phyloP scores from a whole-genome alignment of 768 basidiomycete species.

The Lentinula sp. region DNA sequence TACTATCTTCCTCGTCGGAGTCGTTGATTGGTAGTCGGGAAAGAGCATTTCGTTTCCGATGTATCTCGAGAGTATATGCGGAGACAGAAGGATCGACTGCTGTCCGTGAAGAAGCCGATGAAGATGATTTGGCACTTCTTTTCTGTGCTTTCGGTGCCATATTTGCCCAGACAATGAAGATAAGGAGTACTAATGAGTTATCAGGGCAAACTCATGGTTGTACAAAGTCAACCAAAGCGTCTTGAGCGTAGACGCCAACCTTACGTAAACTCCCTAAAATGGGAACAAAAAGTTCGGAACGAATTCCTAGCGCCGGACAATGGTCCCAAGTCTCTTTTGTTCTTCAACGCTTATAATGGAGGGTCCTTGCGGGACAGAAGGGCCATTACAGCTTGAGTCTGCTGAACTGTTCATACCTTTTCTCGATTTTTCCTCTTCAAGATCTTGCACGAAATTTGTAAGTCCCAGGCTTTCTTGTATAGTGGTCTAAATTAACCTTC shows the following conservation, averaged over 20 bases:
- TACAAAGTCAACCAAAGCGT: neutral
- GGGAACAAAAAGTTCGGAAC: neutral
- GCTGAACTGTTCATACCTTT: constrained; percentile 2
- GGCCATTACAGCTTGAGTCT: neutral
- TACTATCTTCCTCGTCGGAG: neutral
- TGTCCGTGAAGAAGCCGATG: neutral
- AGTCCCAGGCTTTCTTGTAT: neutral
- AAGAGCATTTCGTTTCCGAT: neutral
- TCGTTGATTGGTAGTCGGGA: neutral
- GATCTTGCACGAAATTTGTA: neutral
- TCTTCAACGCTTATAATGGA: neutral
- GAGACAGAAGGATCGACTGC: neutral
- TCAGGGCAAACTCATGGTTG: neutral
- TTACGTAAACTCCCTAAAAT: neutral
- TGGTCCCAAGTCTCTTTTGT: neutral
- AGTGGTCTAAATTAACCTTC: neutral
- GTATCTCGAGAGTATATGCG: neutral
- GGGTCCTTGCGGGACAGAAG: too few relatives aligned
- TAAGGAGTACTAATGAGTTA: too few relatives aligned
- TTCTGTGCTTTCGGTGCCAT: neutral
- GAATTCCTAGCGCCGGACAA: neutral
- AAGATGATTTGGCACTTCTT: neutral
- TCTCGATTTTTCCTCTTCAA: neutral
- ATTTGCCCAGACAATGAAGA: neutral
- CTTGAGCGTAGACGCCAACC: neutral